Base-by-base conservation (phyloP, 75 land plant species). In the Cryptomeria japonica region DNA sequence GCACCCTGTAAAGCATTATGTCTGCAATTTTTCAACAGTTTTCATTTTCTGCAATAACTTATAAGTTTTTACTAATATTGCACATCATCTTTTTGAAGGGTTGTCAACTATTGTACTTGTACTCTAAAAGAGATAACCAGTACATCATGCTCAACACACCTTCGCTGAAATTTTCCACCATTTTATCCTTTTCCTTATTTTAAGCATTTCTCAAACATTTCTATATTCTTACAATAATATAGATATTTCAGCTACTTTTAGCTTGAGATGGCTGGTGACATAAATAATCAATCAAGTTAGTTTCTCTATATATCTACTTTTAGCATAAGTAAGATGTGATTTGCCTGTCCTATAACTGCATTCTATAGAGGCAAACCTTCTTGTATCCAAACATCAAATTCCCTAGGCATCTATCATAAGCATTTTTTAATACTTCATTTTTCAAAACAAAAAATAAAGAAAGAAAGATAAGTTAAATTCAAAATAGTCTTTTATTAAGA, bases 1-100 rank as follows among this genome's bases (percentile, higher is more conserved):
- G 94, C 75, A 93, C 89, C 93, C 94, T 93, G 96, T 89, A 89
- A 78, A 84, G 90, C 61, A 90, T 89, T 88, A 91, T 80, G 73
- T 88, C 82, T 87, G 83, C 75, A 90, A 76, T 49, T 80, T 88
- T 79, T 87, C 86, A 76, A 86, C 39, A 64, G 47, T 42, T 47
- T 87, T 11, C 13, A 84, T 82, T 3, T 44, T 9, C 46, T 28
- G 51, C 11, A 2, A 25, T 31, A 42, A 42, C 84, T 28, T 44
- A 44, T 44, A 44, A 44, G 46, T 6, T 82, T 41, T 46, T 82
- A 9, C 37, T 73, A 73, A 73, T 73, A 73, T 11, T 32, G 37
- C 14, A 73, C 34, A 73, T 32, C 34, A 73, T 31, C 37, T 73
- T 73, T 73, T 12, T 32, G 37, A 73, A 34, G 34, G 77, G 49